Conservation (phyloP, 495 filamentous ascomycete genomes). For the Cenococcum geophilum region DNA sequence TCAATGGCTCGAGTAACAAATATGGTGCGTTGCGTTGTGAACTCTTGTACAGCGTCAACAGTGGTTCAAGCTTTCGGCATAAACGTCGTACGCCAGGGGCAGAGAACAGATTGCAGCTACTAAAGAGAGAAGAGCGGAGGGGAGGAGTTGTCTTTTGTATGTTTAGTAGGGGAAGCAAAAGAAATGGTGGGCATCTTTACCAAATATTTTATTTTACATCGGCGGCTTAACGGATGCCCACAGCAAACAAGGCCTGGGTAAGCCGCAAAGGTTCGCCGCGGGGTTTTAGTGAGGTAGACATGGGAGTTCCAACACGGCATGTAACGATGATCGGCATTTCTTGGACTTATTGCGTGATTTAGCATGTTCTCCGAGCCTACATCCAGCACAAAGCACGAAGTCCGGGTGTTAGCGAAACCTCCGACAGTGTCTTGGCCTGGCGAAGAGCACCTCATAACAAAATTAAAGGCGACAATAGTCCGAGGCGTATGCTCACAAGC, state of each 20-base stretch:
- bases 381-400: not conserved
- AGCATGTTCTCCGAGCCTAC: not conserved
- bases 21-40: not conserved
- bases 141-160: not conserved
- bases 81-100: slow-evolving; percentile 13
- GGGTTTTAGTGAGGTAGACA: not conserved
- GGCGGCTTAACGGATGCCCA: not conserved
- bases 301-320: not conserved
- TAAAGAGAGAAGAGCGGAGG: not conserved
- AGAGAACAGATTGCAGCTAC: not conserved
- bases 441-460: too few species aligned
- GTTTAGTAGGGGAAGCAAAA: not conserved
- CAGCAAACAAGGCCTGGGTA: not conserved
- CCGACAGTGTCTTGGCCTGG: too few species aligned
- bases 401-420: too few species aligned
- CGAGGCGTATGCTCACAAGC: too few species aligned
- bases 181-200: not conserved
- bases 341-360: not conserved
- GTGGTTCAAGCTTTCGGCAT: slow-evolving; percentile 8
- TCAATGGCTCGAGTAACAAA: slow-evolving; percentile 8
- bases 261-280: not conserved
- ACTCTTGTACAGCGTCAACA: slow-evolving; percentile 7
- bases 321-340: not conserved
- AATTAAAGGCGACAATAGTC: too few species aligned
- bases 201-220: slow-evolving; percentile 4